Evolutionary conservation across 2,329 filamentous ascomycete genomes (phyloP).

Genomic region (Aspergillus pseudoterreus): DNA sequence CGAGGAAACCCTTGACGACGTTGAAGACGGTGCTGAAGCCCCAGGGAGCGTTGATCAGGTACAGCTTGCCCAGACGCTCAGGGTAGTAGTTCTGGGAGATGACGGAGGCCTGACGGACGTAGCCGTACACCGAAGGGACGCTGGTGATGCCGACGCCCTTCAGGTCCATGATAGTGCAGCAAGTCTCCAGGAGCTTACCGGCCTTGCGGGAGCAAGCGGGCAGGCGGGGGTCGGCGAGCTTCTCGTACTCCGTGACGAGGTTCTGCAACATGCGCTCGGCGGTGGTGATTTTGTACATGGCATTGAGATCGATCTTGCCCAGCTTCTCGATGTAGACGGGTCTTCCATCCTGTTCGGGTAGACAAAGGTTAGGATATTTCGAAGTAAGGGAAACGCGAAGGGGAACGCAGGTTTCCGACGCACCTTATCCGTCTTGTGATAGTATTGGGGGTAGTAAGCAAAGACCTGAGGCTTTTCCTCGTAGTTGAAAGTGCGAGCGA

Average conservation of each 20-base stretch:
- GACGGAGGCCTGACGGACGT: constrained; percentile 77
- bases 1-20: constrained; percentile 88
- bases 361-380: constrained; percentile 6
- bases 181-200: constrained; percentile 88
- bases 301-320: constrained; percentile 83
- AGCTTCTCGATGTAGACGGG: constrained; percentile 97
- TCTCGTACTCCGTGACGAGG: constrained; percentile 97
- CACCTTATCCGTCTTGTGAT: constrained; percentile 73
- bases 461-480: constrained; percentile 78
- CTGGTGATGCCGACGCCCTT: constrained; percentile 86
- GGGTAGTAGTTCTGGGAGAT: constrained; percentile 99
- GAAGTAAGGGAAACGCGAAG: neutral
- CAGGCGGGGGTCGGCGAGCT: constrained; percentile 84
- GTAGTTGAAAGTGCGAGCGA: constrained; percentile 80
- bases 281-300: constrained; percentile 90
- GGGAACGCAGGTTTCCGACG: constrained; percentile 6
- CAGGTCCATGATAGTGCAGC: constrained; percentile 97
- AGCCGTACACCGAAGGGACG: constrained; percentile 79
- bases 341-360: constrained; percentile 70
- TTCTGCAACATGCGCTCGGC: constrained; percentile 93
- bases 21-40: constrained; percentile 83
- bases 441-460: constrained; percentile 96
- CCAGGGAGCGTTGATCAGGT: constrained; percentile 97
- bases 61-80: constrained; percentile 91
- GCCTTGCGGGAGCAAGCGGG: constrained; percentile 93